Evolutionary conservation across 108 stramenopile species (phyloP).

Genomic region (Cyclotella choctawhatcheeana): DNA sequence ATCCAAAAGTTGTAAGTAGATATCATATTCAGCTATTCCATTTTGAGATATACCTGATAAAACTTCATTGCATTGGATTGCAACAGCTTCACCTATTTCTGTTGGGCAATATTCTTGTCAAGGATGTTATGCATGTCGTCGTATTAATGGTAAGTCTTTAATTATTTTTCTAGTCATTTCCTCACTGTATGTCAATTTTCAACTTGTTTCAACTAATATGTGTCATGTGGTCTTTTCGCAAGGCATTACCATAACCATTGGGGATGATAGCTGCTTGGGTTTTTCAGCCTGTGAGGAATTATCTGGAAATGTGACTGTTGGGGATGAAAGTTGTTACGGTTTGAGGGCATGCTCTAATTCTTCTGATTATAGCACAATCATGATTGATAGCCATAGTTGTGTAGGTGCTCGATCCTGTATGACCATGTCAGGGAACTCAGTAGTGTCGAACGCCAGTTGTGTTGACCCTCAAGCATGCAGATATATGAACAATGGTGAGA

Average conservation of each 20-base stretch:
- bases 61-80: no score
- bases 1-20: no score
- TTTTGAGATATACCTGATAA: no score
- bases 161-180: not conserved
- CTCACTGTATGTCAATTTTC: not conserved
- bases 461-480: not conserved
- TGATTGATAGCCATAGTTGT: not conserved
- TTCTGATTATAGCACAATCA: not conserved
- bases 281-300: not conserved
- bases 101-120: no score
- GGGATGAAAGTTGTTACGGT: not conserved
- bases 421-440: conserved; percentile 1
- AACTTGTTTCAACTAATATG: not conserved
- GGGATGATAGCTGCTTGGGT: not conserved
- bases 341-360: not conserved
- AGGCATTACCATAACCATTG: not conserved
- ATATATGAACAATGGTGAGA: not conserved
- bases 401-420: not conserved
- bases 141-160: no score
- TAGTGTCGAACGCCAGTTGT: not conserved
- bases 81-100: no score
- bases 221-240: not conserved
- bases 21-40: no score
- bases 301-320: not conserved
- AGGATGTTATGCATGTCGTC: no score